Percentiles rank a stretch among this genome's conserved stretches.
Conservation (phyloP, 768 basidiomycete genomes). For the Plicaturopsis crispa region DNA sequence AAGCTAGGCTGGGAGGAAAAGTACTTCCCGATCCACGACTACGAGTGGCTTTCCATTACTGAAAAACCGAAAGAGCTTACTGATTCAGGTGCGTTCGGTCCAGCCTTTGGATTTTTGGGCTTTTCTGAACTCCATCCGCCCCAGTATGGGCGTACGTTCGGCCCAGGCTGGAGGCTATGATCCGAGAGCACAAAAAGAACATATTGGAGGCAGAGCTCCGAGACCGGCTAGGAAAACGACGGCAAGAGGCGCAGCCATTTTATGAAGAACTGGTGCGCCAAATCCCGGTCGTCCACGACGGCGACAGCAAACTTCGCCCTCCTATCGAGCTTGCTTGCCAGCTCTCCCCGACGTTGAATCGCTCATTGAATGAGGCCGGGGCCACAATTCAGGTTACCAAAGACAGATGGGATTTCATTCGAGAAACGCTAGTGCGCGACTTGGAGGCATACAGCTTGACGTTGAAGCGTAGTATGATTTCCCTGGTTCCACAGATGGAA, state of each 20-base stretch:
- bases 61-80: not conserved
- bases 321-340: not conserved
- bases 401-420: not conserved
- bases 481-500: too few species aligned
- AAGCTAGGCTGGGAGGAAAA: not conserved
- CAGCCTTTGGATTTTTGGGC: not conserved
- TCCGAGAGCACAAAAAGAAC: not conserved
- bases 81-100: not conserved
- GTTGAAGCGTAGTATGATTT: too few species aligned
- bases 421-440: not conserved
- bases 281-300: not conserved
- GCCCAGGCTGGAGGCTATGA: not conserved
- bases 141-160: not conserved
- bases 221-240: not conserved
- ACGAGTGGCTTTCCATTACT: not conserved
- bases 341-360: not conserved
- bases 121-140: too few species aligned
- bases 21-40: not conserved
- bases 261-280: not conserved
- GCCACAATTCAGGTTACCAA: not conserved
- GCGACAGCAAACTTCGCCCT: not conserved
- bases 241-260: not conserved
- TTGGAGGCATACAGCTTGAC: too few species aligned
- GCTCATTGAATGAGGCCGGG: not conserved
- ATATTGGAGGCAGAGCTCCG: not conserved